phyloP scores from a whole-genome alignment of 768 basidiomycete genomes.

The Leccinellum albellum region DNA sequence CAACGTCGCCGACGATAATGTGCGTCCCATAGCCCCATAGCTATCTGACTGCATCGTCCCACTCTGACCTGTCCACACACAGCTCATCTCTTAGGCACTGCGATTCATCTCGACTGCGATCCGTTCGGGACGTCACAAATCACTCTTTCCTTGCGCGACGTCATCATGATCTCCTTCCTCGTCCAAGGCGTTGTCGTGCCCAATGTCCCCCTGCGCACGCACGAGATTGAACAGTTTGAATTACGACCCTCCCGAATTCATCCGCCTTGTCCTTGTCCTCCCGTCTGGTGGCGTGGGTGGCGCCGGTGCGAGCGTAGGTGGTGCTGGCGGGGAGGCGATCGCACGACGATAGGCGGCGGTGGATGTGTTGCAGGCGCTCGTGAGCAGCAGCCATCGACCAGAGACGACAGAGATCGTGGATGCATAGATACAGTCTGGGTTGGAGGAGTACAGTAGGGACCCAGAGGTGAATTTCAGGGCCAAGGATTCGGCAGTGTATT shows the following conservation, averaged over 20 bases:
- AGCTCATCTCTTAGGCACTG: constrained; percentile 89
- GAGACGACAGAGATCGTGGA: constrained; percentile 85
- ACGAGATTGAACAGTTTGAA: constrained; percentile 93
- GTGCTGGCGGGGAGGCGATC: constrained; percentile 50
- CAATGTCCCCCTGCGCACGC: constrained; percentile 81
- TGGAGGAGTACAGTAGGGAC: constrained; percentile 65
- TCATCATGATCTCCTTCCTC: constrained; percentile 35
- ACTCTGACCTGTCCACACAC: background rate
- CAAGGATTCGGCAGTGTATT: constrained; percentile 90
- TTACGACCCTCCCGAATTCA: constrained; percentile 94
- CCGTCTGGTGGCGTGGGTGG: constrained; percentile 41
- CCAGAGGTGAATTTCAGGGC: constrained; percentile 58
- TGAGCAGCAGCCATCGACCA: constrained; percentile 71
- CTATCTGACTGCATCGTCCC: background rate
- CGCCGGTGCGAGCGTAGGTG: too few species aligned
- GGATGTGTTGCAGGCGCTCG: constrained; percentile 88
- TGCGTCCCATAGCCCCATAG: constrained; percentile 31
- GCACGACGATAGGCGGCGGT: constrained; percentile 91
- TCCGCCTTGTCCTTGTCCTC: constrained; percentile 62
- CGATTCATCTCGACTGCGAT: constrained; percentile 91
- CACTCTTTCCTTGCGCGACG: constrained; percentile 77
- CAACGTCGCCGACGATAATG: constrained; percentile 67
- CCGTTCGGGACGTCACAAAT: constrained; percentile 67
- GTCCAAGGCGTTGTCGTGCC: constrained; percentile 42
- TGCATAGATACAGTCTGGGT: constrained; percentile 71